Evolutionary conservation across 140 eudicot species (phyloP), one percentile per base, ranked within the genome.

Genomic region (Bidens hawaiensis): DNA sequence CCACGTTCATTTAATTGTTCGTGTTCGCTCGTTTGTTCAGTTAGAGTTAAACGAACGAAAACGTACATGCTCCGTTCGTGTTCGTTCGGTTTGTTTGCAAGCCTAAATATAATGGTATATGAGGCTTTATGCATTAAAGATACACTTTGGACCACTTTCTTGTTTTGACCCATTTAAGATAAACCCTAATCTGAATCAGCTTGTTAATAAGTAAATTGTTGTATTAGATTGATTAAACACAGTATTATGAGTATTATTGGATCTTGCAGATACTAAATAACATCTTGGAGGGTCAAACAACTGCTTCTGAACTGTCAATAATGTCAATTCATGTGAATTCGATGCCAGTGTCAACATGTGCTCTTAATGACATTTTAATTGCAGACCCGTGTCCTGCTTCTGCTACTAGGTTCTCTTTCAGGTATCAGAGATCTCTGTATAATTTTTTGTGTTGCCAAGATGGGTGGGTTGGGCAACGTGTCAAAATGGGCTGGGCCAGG

Each of bases 301-400:
- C 64, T 62, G 94, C 94, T 45, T 77, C 81, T 74, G 85, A 79
- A 69, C 40, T 90, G 61, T 67, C 94, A 51, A 79, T 96, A 72
- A 81, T 87, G 88, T 66, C 87, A 11, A 62, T 87, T 50, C 14
- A 58, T 46, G 71, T 90, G 48, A 87, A 90, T 61, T 82, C 94
- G 45, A 59, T 62, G 38, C 62, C 21, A 27, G 62, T 87, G 38
- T 52, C 90, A 13, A 78, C 80, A 25, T 73, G 56, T 71, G 94
- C 98, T 18, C 88, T 90, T 45, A 90, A 90, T 18, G 96, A 87
- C 56, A 36, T 86, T 46, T 69, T 90, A 48, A 59, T 84, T 24
- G 77, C 94, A 2, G 83, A 90, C 63, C 91, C 96, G 31, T 79
- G 88, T 69, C 97, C 97, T 60, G 95, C 97, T 45, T 60, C 91